Conservation (phyloP, 2,329 filamentous ascomycete genomes). For the Parafenestella ontariensis region DNA sequence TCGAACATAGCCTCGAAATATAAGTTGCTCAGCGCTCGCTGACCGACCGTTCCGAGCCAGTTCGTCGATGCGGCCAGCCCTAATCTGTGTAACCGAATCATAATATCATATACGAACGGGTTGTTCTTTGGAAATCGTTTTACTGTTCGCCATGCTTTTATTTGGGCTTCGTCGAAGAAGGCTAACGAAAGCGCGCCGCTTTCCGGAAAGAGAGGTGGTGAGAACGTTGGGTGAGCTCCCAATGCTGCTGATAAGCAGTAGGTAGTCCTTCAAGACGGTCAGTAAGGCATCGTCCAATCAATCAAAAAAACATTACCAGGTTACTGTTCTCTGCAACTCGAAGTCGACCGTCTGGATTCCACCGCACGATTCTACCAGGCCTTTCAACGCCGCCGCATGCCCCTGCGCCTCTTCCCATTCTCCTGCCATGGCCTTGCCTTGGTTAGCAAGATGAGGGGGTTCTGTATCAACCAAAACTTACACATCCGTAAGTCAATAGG, state of each 20-base stretch:
- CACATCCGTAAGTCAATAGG: conserved; percentile 25
- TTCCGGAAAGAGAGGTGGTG: conserved; percentile 12
- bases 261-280: neutral
- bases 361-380: conserved; percentile 18
- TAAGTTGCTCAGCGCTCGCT: conserved; percentile 22
- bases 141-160: conserved; percentile 29
- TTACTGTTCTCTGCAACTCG: conserved; percentile 23
- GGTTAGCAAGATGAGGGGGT: too few species aligned
- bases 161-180: conserved; percentile 27
- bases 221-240: conserved; percentile 5
- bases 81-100: conserved; percentile 24
- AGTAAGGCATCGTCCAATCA: neutral
- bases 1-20: conserved; percentile 26
- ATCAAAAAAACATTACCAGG: conserved; percentile 14
- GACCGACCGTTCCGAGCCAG: conserved; percentile 19
- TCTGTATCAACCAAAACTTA: conserved; percentile 14
- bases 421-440: neutral
- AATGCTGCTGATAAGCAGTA: neutral
- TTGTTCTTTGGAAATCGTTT: conserved; percentile 31
- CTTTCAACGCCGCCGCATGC: conserved; percentile 24
- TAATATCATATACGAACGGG: conserved; percentile 27
- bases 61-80: conserved; percentile 22
- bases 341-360: conserved; percentile 25
- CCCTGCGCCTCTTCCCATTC: conserved; percentile 25
- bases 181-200: conserved; percentile 17